Base-by-base conservation (phyloP, 2,329 filamentous ascomycete genomes). In the Chrysoporthe cubensis region DNA sequence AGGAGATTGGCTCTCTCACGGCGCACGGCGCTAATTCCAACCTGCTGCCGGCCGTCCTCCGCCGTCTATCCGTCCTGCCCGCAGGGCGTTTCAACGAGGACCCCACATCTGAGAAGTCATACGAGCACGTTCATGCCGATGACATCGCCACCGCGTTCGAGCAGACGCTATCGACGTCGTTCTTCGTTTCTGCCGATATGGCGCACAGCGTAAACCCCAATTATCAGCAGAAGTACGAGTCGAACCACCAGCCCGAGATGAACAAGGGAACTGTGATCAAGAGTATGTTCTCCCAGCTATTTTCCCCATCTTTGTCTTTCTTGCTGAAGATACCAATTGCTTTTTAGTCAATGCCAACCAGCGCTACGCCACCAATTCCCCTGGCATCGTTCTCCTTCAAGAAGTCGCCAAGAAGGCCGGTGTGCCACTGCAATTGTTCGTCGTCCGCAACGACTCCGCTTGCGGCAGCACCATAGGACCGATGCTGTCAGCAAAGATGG, bases 231-330 rank as follows among this genome's bases (percentile, higher is more conserved):
- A 98, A 98, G 80, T 97, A 98, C 80, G 96, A 99, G 82, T 80
- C 88, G 46, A 91, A 93, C 74, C 96, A 99, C 81, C 88, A 92
- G 72, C 96, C 96, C 5, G 90, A 94, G 80, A 96, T 99, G 87
- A 99, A 99, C 85, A 92, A 93, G 79, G 96, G 96, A 63, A 93
- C 93, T 4, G 95, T 98, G 58, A 94, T 99, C 84, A 99, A 99
- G 83, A 70, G 68, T 65, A 63, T 54, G 65, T 56, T 46, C 2
- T 2, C 21, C 18, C 13, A 4, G 8, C 3, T 18, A 14, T 9
- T 4, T 32, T 1, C 18, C 40, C 37, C 26, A 26, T 26, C 16
- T n/a, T 56, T 21, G 4, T 44, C 21, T 16, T 50, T 21, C 21
- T 8, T 6, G 2, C 44, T 34, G n/a, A 21, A 26, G 32, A 37